phyloP scores from a whole-genome alignment of 768 basidiomycete species.

The Hemileccinum rubropunctum region DNA sequence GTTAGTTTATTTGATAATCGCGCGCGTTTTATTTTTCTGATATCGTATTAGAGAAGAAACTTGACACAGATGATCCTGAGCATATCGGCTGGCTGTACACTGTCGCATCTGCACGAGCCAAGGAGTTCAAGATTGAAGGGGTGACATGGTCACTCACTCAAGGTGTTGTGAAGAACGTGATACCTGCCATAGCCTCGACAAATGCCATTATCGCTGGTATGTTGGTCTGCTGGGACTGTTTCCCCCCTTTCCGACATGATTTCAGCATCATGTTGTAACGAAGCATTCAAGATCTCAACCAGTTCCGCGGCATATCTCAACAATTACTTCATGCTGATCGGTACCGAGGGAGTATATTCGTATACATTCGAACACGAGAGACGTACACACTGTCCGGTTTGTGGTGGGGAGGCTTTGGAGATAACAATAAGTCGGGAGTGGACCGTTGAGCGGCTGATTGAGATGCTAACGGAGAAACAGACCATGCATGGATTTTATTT shows the following conservation, averaged over 20 bases:
- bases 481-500: conserved; percentile 66
- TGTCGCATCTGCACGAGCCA: conserved; percentile 75
- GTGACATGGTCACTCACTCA: conserved; percentile 98
- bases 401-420: conserved; percentile 86
- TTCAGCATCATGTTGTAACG: conserved; percentile 93
- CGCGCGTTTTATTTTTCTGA: not conserved
- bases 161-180: conserved; percentile 99
- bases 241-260: conserved; percentile 2
- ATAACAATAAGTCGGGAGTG: conserved; percentile 65
- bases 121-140: conserved; percentile 96
- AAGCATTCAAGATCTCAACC: conserved; percentile 98
- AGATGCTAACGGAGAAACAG: conserved; percentile 81
- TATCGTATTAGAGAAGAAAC: conserved; percentile 65
- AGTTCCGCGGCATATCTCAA: conserved; percentile 91
- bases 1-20: conserved; percentile 38
- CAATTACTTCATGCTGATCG: conserved; percentile 98
- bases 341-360: conserved; percentile 94
- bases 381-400: conserved; percentile 93
- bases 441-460: conserved; percentile 86
- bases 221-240: conserved; percentile 12
- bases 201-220: conserved; percentile 96
- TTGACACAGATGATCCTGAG: conserved; percentile 97
- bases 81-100: conserved; percentile 94
- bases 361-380: conserved; percentile 96
- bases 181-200: conserved; percentile 97